Percentiles rank a stretch among this genome's conserved stretches.
Evolutionary conservation across 73 alveolate species (phyloP).

Genomic region (Paramecium caudatum): DNA sequence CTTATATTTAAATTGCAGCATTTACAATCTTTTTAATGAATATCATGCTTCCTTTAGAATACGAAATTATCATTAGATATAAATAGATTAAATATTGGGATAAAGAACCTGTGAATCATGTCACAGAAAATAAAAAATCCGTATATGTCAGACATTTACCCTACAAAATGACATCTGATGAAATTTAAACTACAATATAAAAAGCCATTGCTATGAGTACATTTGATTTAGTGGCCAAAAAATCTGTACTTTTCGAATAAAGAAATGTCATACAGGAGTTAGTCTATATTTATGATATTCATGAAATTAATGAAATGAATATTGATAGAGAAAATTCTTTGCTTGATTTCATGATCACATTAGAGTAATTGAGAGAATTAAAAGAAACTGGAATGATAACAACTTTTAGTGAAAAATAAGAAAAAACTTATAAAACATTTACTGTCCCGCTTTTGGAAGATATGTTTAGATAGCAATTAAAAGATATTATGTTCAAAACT

Average conservation of each 20-base stretch:
- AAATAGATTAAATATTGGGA: slow-evolving; percentile 51
- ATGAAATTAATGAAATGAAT: slow-evolving; percentile 46
- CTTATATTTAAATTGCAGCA: slow-evolving; percentile 7
- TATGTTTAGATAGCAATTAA: slow-evolving; percentile 5
- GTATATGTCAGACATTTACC: slow-evolving; percentile 68
- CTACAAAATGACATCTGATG: slow-evolving; percentile 45
- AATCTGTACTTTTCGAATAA: slow-evolving; percentile 31
- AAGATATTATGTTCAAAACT: slow-evolving; percentile 45
- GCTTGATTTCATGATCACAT: slow-evolving; percentile 23
- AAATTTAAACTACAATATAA: background rate
- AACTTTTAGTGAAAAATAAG: background rate
- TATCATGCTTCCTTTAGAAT: background rate
- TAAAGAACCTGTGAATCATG: slow-evolving; percentile 54
- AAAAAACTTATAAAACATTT: slow-evolving; percentile 4
- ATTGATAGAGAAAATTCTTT: slow-evolving; percentile 36
- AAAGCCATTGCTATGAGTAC: slow-evolving; percentile 34
- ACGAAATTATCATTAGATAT: slow-evolving; percentile 45
- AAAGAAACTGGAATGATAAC: slow-evolving; percentile 31
- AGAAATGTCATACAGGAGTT: slow-evolving; percentile 16
- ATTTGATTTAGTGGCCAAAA: background rate
- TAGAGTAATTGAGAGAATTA: slow-evolving; percentile 17
- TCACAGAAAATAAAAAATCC: slow-evolving; percentile 51
- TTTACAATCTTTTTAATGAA: slow-evolving; percentile 43
- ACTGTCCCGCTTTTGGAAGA: background rate
- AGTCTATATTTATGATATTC: slow-evolving; percentile 57